phyloP scores from a whole-genome alignment of 495 filamentous ascomycete species.

The Neurospora sublineolata region DNA sequence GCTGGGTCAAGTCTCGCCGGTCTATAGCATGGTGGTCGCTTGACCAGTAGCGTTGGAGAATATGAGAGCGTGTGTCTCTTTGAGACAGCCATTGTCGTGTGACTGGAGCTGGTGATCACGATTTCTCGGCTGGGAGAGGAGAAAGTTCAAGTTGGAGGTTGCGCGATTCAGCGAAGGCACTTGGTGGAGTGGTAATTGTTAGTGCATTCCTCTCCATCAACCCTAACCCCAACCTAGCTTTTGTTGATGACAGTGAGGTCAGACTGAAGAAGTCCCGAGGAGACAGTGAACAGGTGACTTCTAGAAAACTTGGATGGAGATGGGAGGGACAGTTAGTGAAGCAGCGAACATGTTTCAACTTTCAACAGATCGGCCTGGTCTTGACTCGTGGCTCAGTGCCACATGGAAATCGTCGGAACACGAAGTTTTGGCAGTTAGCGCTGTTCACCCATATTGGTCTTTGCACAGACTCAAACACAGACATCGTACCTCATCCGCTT shows the following conservation, averaged over 20 bases:
- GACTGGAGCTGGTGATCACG: neutral
- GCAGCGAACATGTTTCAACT: neutral
- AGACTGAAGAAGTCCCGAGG: too few relatives aligned
- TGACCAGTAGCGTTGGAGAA: neutral
- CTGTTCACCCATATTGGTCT: too few relatives aligned
- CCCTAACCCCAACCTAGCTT: neutral
- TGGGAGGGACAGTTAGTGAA: neutral
- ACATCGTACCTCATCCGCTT: neutral
- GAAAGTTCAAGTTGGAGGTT: neutral
- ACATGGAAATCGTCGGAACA: neutral
- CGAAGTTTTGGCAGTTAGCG: too few relatives aligned
- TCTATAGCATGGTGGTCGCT: neutral
- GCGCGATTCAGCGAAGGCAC: neutral
- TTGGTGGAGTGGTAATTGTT: neutral
- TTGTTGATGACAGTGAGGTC: neutral
- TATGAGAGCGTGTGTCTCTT: neutral
- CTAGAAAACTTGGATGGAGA: neutral
- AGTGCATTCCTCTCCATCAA: rapidly evolving
- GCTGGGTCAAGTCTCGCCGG: neutral
- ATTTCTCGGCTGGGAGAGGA: neutral
- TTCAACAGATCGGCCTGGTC: neutral
- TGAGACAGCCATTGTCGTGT: neutral
- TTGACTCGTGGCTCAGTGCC: neutral
- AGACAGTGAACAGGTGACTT: neutral
- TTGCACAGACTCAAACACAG: neutral